These are phyloP conservation scores for Grigorovia jiainica DNA, from an alignment of 805 yeast genomes.

Conservation along the genomic window DNA sequence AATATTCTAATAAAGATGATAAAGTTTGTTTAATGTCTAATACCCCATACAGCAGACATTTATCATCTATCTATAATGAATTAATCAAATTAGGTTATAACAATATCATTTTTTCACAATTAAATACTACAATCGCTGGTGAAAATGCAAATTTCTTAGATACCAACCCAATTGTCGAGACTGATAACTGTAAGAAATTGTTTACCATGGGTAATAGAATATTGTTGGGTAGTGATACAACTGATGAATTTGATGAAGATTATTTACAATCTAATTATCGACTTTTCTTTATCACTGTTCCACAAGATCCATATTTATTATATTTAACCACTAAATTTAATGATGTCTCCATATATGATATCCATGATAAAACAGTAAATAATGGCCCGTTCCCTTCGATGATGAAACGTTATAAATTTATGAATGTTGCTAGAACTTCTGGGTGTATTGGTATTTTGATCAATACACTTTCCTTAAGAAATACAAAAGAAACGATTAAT, in stretches of 20 bases:
- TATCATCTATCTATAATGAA: conserved; percentile 32
- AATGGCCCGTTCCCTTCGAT: conserved; percentile 69
- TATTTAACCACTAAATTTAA: conserved; percentile 64
- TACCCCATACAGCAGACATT: conserved; percentile 48
- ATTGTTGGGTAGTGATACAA: conserved; percentile 13
- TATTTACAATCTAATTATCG: conserved; percentile 36
- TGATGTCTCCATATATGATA: conserved; percentile 42
- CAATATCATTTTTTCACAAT: conserved; percentile 33
- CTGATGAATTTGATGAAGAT: conserved; percentile 9
- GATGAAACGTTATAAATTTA: conserved; percentile 72
- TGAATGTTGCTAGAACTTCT: conserved; percentile 85
- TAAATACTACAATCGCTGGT: conserved; percentile 25
- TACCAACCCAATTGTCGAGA: not conserved
- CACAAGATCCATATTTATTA: conserved; percentile 71
- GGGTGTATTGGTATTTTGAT: conserved; percentile 87
- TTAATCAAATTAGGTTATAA: conserved; percentile 26
- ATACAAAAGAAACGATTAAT: conserved; percentile 60
- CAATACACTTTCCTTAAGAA: conserved; percentile 75
- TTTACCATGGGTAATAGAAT: conserved; percentile 28
- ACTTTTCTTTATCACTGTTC: conserved; percentile 61
- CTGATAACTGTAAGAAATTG: conserved; percentile 10
- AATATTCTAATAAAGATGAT: conserved; percentile 32
- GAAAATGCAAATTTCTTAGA: conserved; percentile 32
- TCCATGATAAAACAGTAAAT: conserved; percentile 23
- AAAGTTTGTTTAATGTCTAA: conserved; percentile 65